Evolutionary conservation across 2,329 filamentous ascomycete species (phyloP).

Genomic region (Colletotrichum tropicicola): DNA sequence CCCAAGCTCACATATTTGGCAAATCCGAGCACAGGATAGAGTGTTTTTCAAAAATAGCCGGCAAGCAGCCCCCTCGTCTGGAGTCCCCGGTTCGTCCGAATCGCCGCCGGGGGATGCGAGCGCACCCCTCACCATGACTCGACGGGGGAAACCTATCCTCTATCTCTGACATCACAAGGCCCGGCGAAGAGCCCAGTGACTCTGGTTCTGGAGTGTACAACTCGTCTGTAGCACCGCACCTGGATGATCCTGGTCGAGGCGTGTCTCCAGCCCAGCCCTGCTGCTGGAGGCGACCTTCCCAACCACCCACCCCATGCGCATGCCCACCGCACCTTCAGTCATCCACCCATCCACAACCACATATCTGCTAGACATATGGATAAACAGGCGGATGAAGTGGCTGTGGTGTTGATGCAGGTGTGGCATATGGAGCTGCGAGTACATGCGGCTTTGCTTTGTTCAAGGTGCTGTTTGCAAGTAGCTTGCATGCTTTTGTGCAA

Average conservation of each 20-base stretch:
- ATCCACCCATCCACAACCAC: constrained; percentile 20
- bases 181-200: not conserved
- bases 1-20: not conserved
- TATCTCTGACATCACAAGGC: constrained; percentile 24
- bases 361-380: not conserved
- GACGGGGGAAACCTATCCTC: constrained; percentile 11
- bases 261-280: constrained; percentile 23
- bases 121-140: constrained; percentile 16
- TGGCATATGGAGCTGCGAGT: constrained; percentile 2
- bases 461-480: constrained; percentile 18
- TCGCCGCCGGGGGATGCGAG: not conserved
- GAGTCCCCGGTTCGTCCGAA: constrained; percentile 22
- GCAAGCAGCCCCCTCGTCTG: not conserved
- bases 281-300: constrained; percentile 8
- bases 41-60: constrained; percentile 17
- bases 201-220: not conserved
- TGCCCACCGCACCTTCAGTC: constrained; percentile 14
- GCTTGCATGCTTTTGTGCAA: constrained; percentile 2
- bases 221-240: not conserved
- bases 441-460: constrained; percentile 21
- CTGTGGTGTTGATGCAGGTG: not conserved
- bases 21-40: constrained; percentile 8
- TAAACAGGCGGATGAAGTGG: not conserved
- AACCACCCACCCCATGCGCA: constrained; percentile 15
- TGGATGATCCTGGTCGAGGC: constrained; percentile 16